A percentile compares a stretch with the other conserved stretches of the same genome.
Evolutionary conservation across 1,139 yeast species (phyloP).

Genomic region (Geotrichum fermentans): DNA sequence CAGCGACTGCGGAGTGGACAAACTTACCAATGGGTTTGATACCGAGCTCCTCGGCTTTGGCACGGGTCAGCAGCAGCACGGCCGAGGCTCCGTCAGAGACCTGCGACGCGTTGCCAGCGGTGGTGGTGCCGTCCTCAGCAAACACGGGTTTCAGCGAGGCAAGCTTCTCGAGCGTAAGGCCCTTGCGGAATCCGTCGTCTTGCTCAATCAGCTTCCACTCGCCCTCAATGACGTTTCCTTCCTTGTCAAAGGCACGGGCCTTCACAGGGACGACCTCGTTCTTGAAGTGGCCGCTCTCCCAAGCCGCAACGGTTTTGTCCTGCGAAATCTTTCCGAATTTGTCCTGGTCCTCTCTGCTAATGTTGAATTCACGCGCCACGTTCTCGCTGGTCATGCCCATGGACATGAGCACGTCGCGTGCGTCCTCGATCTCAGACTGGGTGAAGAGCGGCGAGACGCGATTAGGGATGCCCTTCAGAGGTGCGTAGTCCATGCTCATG

Average conservation of each 20-base stretch:
- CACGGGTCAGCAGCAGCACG: slow-evolving; percentile 40
- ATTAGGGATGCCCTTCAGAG: slow-evolving; percentile 41
- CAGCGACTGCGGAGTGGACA: slow-evolving; percentile 40
- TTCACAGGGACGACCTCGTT: slow-evolving; percentile 40
- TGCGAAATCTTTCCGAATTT: slow-evolving; percentile 41
- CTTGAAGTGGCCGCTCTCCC: slow-evolving; percentile 39
- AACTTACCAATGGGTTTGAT: slow-evolving; percentile 42
- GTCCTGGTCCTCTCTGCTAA: slow-evolving; percentile 38
- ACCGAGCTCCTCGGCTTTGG: slow-evolving; percentile 39
- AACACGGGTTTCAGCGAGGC: slow-evolving; percentile 39
- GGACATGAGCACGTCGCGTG: slow-evolving; percentile 40
- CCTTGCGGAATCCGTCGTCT: slow-evolving; percentile 40
- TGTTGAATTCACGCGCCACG: slow-evolving; percentile 34
- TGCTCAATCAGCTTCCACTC: slow-evolving; percentile 26
- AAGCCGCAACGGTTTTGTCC: slow-evolving; percentile 39
- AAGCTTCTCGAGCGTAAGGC: slow-evolving; percentile 37
- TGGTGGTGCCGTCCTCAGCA: slow-evolving; percentile 40
- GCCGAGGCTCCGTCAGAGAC: slow-evolving; percentile 45
- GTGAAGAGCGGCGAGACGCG: slow-evolving; percentile 32
- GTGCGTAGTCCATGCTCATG: slow-evolving; percentile 44
- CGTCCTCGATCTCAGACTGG: slow-evolving; percentile 30
- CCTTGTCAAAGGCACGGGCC: slow-evolving; percentile 34
- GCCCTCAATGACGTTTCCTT: slow-evolving; percentile 25
- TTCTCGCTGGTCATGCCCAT: slow-evolving; percentile 43
- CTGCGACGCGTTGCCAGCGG: slow-evolving; percentile 45